Base-by-base conservation (phyloP, 2,329 filamentous ascomycete genomes). In the Colletotrichum tropicicola region DNA sequence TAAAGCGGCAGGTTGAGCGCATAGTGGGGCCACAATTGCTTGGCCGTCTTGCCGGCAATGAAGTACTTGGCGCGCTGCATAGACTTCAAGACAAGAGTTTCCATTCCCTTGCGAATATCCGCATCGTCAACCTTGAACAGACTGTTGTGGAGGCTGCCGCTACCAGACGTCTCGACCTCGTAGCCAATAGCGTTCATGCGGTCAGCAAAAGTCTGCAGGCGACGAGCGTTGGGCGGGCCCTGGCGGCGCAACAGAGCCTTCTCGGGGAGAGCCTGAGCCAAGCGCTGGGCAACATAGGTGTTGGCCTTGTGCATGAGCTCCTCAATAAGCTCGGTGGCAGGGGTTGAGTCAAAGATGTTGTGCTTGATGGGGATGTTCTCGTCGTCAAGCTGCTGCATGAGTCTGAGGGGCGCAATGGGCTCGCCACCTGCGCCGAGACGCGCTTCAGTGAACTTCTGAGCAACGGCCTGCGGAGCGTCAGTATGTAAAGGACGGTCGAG, bases 11-110 rank as follows among this genome's bases (percentile, higher is more conserved):
- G 82, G 80, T 99, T 99, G 55, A 98, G 85, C 13, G 93, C 91
- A 78, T 97, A 99, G 80, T 99, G 95, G 66, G 92, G 88, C 80
- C 92, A 91, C 69, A 94, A 84, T 67, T 93, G 91, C 78, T 92
- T 90, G 43, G 88, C 80, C 32, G 91, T 89, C 83, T 93, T 97
- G 74, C 92, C 89, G 58, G 91, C 87, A 71, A 98, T 91, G 74
- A 90, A 97, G 82, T 99, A 99, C 79, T 98, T 98, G 74, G 94
- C 96, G 67, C 95, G 92, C 73, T 92, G 91, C 94, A 98, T 97
- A 37, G 94, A 91, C 84, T 99, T 99, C 77, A 97, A 86, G 32
- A 98, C 85, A 28, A 98, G 83, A 2, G 95, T 98, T 84, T 99
- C 96, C 92, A 99, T 97, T 68, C 96, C 96, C 88, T 97, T 97